These are phyloP conservation scores for Fusarium gaditjirri DNA, from an alignment of 2,329 filamentous ascomycete genomes.

Conservation along the genomic window DNA sequence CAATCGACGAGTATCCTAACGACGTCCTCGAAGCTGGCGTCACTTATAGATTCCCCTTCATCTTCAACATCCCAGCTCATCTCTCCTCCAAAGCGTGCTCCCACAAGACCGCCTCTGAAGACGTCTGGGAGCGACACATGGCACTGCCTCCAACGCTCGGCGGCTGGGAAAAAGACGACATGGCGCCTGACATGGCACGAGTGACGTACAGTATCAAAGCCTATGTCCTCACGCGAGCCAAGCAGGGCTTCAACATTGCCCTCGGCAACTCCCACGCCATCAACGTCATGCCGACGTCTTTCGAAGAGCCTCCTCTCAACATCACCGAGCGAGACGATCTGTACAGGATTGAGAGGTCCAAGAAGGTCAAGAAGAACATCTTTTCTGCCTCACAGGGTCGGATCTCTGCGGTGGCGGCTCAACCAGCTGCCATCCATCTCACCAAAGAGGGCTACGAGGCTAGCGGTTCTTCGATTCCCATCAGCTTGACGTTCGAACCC, in stretches of 20 bases:
- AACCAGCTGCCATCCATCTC: constrained; percentile 34
- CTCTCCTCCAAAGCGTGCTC: constrained; percentile 32
- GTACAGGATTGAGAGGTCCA: constrained; percentile 26
- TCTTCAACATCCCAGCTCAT: constrained; percentile 39
- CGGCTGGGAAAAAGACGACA: constrained; percentile 38
- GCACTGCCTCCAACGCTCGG: constrained; percentile 34
- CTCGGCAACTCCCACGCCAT: constrained; percentile 24
- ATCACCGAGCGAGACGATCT: constrained; percentile 33
- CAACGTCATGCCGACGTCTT: constrained; percentile 36
- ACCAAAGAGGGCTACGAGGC: constrained; percentile 26
- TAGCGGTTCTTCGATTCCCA: constrained; percentile 17
- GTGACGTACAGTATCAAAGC: constrained; percentile 33
- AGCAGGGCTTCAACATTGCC: constrained; percentile 1
- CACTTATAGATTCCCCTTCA: constrained; percentile 37
- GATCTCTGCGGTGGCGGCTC: constrained; percentile 33
- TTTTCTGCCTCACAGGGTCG: constrained; percentile 31
- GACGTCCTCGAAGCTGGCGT: constrained; percentile 24
- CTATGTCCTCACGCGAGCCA: constrained; percentile 8
- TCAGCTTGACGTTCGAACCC: constrained; percentile 33
- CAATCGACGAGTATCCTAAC: constrained; percentile 29
- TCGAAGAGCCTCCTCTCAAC: constrained; percentile 37
- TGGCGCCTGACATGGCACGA: constrained; percentile 27
- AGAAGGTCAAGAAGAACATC: constrained; percentile 38
- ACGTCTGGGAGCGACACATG: constrained; percentile 32
- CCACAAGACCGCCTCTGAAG: constrained; percentile 14